A percentile compares a stretch with the other conserved stretches of the same genome.
Conservation (phyloP, 2,329 filamentous ascomycete genomes). For the Xylariales sp. region DNA sequence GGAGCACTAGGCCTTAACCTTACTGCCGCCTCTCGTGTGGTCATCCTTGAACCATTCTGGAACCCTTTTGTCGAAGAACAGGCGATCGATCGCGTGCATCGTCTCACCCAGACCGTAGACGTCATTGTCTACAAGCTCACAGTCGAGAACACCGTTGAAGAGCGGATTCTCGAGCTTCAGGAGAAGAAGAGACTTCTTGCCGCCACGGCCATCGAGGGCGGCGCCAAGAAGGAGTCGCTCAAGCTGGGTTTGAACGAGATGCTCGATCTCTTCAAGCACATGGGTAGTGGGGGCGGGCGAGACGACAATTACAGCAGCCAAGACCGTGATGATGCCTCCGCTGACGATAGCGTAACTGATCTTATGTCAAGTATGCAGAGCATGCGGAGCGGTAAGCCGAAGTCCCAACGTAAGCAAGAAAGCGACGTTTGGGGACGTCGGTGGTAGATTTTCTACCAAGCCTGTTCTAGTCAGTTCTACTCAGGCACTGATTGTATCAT, state of each 20-base stretch:
- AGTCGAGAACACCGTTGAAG: slow-evolving; percentile 87
- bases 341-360: slow-evolving; percentile 4
- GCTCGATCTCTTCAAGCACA: slow-evolving; percentile 84
- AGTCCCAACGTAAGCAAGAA: slow-evolving; percentile 28
- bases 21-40: slow-evolving; percentile 90
- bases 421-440: slow-evolving; percentile 37
- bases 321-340: neutral
- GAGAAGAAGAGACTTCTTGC: slow-evolving; percentile 93
- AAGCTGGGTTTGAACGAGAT: slow-evolving; percentile 96
- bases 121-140: slow-evolving; percentile 96
- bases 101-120: slow-evolving; percentile 95
- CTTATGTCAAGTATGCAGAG: slow-evolving; percentile 1
- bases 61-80: slow-evolving; percentile 99
- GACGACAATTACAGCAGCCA: slow-evolving; percentile 5
- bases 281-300: slow-evolving; percentile 60
- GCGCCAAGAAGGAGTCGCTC: slow-evolving; percentile 75
- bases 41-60: slow-evolving; percentile 98
- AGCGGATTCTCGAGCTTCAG: slow-evolving; percentile 92
- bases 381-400: slow-evolving; percentile 15
- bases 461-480: neutral
- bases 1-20: slow-evolving; percentile 93
- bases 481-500: slow-evolving; percentile 1
- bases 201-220: slow-evolving; percentile 89
- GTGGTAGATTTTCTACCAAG: slow-evolving; percentile 29
- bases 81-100: slow-evolving; percentile 97